These are phyloP conservation scores for Fistulina hepatica DNA, from an alignment of 1,284 basidiomycete species.

Conservation along the genomic window DNA sequence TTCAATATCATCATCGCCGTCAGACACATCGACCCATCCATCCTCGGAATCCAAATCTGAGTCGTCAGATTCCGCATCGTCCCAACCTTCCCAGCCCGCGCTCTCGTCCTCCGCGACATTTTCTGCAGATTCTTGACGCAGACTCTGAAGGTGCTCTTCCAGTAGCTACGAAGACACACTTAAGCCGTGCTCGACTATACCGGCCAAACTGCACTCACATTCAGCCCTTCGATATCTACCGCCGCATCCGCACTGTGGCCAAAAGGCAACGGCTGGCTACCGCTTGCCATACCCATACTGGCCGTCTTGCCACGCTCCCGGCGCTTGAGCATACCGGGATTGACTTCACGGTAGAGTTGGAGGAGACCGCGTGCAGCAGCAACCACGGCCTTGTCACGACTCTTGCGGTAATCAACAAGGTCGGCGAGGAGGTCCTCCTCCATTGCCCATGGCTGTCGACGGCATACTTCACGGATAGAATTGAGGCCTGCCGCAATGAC, in stretches of 20 bases:
- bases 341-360: slow-evolving; percentile 92
- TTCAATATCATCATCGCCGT: slow-evolving; percentile 57
- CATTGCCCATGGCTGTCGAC: slow-evolving; percentile 94
- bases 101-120: slow-evolving; percentile 55
- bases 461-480: slow-evolving; percentile 86
- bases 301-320: slow-evolving; percentile 87
- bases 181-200: slow-evolving; percentile 1
- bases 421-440: slow-evolving; percentile 89
- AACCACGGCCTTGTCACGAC: slow-evolving; percentile 88
- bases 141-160: slow-evolving; percentile 72
- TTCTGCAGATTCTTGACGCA: slow-evolving; percentile 56
- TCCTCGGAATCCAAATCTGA: slow-evolving; percentile 59
- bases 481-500: slow-evolving; percentile 96
- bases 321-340: slow-evolving; percentile 85
- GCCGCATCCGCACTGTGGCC: slow-evolving; percentile 70
- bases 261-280: slow-evolving; percentile 63
- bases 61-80: slow-evolving; percentile 45
- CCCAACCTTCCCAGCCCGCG: slow-evolving; percentile 86
- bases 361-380: slow-evolving; percentile 82
- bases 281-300: slow-evolving; percentile 55
- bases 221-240: slow-evolving; percentile 84
- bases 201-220: slow-evolving; percentile 36
- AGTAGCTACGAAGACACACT: slow-evolving; percentile 45
- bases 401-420: slow-evolving; percentile 90
- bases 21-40: slow-evolving; percentile 83